Evolutionary conservation across 139 green algal species (phyloP).

Genomic region (Coelastrella sp.): DNA sequence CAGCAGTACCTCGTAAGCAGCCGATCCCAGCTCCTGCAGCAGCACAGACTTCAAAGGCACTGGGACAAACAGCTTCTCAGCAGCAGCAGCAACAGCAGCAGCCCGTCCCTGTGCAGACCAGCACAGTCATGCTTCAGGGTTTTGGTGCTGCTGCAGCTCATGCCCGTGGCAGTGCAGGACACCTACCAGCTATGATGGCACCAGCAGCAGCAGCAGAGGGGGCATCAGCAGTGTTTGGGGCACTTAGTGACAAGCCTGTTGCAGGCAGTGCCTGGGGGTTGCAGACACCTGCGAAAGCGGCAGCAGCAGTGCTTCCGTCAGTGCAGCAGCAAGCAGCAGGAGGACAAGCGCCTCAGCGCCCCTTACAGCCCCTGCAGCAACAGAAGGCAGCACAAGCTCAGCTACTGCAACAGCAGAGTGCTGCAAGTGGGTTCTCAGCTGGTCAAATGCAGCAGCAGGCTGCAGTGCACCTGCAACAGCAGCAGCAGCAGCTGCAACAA

Average conservation of each 20-base stretch:
- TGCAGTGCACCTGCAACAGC: not conserved
- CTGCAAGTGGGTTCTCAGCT: not conserved
- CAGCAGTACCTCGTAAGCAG: not conserved
- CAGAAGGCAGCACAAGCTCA: not conserved
- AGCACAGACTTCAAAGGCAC: no score
- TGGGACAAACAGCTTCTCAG: not conserved
- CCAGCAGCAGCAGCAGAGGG: constrained; percentile 9
- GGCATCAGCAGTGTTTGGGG: constrained; percentile 16
- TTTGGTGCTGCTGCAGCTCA: not conserved
- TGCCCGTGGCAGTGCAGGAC: not conserved
- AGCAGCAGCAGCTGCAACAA: constrained; percentile 4
- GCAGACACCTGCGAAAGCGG: not conserved
- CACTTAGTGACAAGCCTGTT: not conserved
- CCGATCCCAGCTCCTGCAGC: not conserved
- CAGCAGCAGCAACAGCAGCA: not conserved
- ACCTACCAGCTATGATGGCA: constrained; percentile 8
- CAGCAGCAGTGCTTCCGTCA: no score
- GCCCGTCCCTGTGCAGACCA: no score
- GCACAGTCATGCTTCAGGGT: not conserved
- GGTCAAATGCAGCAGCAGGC: not conserved
- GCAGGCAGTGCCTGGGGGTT: not conserved
- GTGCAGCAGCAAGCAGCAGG: no score
- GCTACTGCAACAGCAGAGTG: not conserved
- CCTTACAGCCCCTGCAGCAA: not conserved
- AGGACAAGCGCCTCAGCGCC: not conserved